Percentiles rank a stretch among this genome's conserved stretches.
These are phyloP conservation scores for Scytalidium lignicola DNA, from an alignment of 2,329 filamentous ascomycete genomes.

Conservation along the genomic window DNA sequence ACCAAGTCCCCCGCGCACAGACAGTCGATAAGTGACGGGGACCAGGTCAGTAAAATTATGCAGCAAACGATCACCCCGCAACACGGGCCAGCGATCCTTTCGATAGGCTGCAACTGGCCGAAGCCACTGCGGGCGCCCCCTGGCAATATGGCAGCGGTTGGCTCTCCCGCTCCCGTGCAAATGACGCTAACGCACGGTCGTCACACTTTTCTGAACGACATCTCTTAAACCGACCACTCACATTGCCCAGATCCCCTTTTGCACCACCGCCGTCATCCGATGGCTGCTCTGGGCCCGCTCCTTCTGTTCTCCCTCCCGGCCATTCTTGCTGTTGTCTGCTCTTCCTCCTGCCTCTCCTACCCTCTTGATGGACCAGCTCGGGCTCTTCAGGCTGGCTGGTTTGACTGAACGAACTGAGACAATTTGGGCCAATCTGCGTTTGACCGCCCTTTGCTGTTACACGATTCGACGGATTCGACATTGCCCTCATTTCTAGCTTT, in stretches of 20 bases:
- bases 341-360: too few species aligned
- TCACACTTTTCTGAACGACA: background rate
- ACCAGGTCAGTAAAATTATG: background rate
- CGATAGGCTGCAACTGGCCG: constrained; percentile 1
- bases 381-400: background rate
- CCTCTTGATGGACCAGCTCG: background rate
- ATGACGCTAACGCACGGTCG: background rate
- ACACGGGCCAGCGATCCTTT: background rate
- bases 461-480: constrained; percentile 21
- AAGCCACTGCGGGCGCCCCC: constrained; percentile 1
- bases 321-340: background rate
- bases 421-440: constrained; percentile 24
- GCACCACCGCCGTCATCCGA: background rate
- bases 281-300: background rate
- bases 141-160: constrained; percentile 4
- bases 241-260: background rate
- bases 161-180: constrained; percentile 9
- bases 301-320: background rate
- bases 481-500: constrained; percentile 9
- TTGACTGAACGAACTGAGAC: background rate
- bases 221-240: background rate
- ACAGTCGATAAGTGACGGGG: background rate
- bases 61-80: background rate
- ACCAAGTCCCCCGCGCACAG: background rate
- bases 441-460: constrained; percentile 21